phyloP scores from a whole-genome alignment of 1,139 yeast species.

The Taiozyma sp. region DNA sequence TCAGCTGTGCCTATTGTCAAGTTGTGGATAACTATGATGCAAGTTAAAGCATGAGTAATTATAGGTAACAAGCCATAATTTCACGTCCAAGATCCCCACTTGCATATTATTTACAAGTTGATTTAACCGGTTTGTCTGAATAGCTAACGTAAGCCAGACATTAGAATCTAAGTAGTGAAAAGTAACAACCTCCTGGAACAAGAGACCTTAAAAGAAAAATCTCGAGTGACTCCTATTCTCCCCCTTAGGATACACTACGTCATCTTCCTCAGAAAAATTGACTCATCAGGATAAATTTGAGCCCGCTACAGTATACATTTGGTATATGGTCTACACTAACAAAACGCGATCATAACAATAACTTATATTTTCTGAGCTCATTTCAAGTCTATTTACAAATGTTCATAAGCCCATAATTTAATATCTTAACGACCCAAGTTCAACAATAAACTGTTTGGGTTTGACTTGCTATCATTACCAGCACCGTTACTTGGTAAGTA shows the following conservation, averaged over 20 bases:
- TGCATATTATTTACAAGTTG: neutral
- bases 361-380: neutral
- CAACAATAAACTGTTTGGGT: slow-evolving; percentile 44
- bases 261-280: no score
- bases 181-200: no score
- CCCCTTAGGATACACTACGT: no score
- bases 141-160: no score
- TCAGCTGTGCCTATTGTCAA: no score
- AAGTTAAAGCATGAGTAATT: neutral
- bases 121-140: no score
- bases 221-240: no score
- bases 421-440: slow-evolving; percentile 48
- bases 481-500: slow-evolving; percentile 63
- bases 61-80: neutral
- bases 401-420: neutral
- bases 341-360: neutral
- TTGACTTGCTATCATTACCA: slow-evolving; percentile 25
- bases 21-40: neutral
- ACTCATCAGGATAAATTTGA: no score
- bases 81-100: neutral
- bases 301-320: no score
- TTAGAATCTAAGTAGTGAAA: no score
- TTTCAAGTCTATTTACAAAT: neutral
- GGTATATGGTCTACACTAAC: no score
- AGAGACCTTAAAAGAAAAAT: no score